Evolutionary conservation across 495 filamentous ascomycete genomes (phyloP).

Genomic region (Neurospora africana): DNA sequence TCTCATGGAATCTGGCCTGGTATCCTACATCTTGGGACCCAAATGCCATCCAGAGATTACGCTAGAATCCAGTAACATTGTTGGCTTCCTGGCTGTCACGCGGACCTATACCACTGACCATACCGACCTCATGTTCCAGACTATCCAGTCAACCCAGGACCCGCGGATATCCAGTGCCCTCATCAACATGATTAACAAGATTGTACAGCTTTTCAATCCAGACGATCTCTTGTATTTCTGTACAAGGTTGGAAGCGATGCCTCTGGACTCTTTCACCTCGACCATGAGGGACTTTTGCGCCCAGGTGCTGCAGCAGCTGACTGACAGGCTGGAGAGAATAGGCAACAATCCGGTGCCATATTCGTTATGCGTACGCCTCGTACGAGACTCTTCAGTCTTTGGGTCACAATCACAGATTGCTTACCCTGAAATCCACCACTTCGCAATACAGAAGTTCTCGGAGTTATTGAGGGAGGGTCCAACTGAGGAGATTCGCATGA

Average conservation of each 20-base stretch:
- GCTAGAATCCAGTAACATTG: constrained; percentile 65
- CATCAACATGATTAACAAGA: constrained; percentile 59
- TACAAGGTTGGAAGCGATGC: constrained; percentile 58
- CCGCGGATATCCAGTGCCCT: constrained; percentile 73
- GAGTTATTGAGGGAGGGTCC: constrained; percentile 33
- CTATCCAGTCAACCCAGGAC: constrained; percentile 72
- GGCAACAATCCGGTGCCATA: constrained; percentile 29
- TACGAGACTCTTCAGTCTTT: constrained; percentile 50
- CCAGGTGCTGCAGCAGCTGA: constrained; percentile 25
- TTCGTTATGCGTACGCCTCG: constrained; percentile 52
- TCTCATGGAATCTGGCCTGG: constrained; percentile 52
- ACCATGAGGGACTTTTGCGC: constrained; percentile 45
- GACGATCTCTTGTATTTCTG: constrained; percentile 58
- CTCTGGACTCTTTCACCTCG: constrained; percentile 45
- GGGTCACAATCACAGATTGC: constrained; percentile 30
- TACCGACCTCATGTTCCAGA: constrained; percentile 77
- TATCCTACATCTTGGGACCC: constrained; percentile 81
- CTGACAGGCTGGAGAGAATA: constrained; percentile 11
- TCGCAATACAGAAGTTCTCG: constrained; percentile 45
- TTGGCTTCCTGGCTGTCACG: constrained; percentile 82
- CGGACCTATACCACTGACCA: constrained; percentile 57
- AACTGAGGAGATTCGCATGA: constrained; percentile 25
- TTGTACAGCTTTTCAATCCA: constrained; percentile 49
- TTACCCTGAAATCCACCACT: constrained; percentile 42
- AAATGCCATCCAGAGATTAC: constrained; percentile 91